Evolutionary conservation across 208 protist genomes (phyloP).

Genomic region (Angomonas ambiguus): DNA sequence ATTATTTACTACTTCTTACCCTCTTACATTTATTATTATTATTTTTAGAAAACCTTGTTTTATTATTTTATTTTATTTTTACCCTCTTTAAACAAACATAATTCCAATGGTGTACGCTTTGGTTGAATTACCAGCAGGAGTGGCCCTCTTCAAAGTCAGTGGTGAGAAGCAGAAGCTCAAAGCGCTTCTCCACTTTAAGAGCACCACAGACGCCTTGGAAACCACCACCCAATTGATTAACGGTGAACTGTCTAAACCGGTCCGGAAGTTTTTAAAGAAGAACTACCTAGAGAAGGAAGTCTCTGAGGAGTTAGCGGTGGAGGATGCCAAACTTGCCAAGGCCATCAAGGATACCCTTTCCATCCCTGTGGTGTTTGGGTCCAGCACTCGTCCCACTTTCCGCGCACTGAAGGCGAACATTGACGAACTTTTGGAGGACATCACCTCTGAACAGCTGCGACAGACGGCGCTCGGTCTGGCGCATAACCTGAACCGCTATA

Average conservation of each 20-base stretch:
- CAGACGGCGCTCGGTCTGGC: slow-evolving; percentile 97
- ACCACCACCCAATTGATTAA: slow-evolving; percentile 96
- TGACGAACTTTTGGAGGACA: slow-evolving; percentile 80
- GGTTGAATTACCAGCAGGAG: slow-evolving; percentile 98
- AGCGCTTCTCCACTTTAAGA: slow-evolving; percentile 92
- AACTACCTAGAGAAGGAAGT: slow-evolving; percentile 91
- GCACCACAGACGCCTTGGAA: slow-evolving; percentile 96
- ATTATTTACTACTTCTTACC: slow-evolving; percentile 1
- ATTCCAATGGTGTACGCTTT: slow-evolving; percentile 94
- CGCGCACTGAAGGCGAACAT: slow-evolving; percentile 94
- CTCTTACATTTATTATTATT: slow-evolving; percentile 1
- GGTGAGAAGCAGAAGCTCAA: slow-evolving; percentile 89
- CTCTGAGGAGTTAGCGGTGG: slow-evolving; percentile 91
- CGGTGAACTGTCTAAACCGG: slow-evolving; percentile 92
- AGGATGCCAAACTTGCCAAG: slow-evolving; percentile 94
- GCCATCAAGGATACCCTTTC: slow-evolving; percentile 96
- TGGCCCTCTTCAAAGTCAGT: slow-evolving; percentile 98
- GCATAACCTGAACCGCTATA: slow-evolving; percentile 98
- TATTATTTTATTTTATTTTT: slow-evolving; percentile 3
- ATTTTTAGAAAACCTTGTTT: background rate
- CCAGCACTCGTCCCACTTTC: slow-evolving; percentile 91
- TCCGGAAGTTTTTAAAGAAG: slow-evolving; percentile 99
- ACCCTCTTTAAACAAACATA: background rate
- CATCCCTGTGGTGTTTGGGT: slow-evolving; percentile 92
- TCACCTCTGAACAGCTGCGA: slow-evolving; percentile 88